A percentile compares a stretch with the other conserved stretches of the same genome.
These are phyloP conservation scores for Candida pseudoviswanathii DNA, from an alignment of 1,139 yeast genomes.

Conservation along the genomic window DNA sequence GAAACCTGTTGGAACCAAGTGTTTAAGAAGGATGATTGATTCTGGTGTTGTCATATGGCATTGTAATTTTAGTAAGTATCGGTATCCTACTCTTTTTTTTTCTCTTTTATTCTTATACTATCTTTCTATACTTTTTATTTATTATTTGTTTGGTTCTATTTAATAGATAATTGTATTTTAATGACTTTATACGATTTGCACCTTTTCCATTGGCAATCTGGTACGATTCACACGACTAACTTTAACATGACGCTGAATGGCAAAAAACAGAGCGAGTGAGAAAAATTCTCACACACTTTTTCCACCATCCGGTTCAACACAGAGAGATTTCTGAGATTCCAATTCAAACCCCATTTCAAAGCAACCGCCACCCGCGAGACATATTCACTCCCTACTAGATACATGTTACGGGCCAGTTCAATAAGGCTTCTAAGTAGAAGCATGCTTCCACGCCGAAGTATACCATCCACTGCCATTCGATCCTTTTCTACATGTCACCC, in stretches of 20 bases:
- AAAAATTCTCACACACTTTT: not conserved
- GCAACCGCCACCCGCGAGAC: not conserved
- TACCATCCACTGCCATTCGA: conserved; percentile 1
- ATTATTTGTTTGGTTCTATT: not conserved
- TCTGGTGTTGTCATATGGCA: not conserved
- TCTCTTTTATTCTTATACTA: not conserved
- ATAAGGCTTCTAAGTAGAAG: conserved; percentile 10
- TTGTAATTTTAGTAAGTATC: not conserved
- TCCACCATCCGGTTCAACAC: not conserved
- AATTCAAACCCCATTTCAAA: not conserved
- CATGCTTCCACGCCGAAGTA: conserved; percentile 1
- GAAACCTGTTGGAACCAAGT: conserved; percentile 57
- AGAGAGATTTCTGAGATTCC: too few relatives aligned
- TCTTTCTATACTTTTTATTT: not conserved
- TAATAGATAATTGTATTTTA: not conserved
- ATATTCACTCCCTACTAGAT: not conserved
- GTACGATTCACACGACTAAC: not conserved
- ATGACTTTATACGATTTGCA: too few relatives aligned
- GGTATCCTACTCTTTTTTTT: not conserved
- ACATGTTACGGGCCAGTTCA: conserved; percentile 10
- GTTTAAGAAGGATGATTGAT: conserved; percentile 2
- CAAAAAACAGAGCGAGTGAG: not conserved
- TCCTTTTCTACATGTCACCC: not conserved
- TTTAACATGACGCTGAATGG: not conserved
- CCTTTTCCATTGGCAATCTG: not conserved